Evolutionary conservation across 2,329 filamentous ascomycete species (phyloP).

Genomic region (Neofusicoccum laricinum): DNA sequence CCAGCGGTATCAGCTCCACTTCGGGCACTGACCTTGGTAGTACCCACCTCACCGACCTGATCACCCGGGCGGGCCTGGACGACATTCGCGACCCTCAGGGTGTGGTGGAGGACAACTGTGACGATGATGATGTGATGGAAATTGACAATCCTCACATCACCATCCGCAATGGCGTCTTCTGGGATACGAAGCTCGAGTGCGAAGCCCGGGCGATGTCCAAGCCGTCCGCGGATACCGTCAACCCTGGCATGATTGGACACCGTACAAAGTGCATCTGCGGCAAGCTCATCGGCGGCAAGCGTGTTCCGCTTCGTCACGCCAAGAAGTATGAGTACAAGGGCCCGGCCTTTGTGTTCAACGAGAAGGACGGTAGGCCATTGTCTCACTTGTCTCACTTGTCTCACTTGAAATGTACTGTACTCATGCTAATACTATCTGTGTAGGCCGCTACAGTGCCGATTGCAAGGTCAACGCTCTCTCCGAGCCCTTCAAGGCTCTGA

Average conservation of each 20-base stretch:
- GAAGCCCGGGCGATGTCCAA: background rate
- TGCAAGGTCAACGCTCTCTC: background rate
- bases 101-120: background rate
- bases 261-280: slow-evolving; percentile 1
- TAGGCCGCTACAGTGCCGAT: background rate
- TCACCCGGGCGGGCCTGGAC: too few species aligned
- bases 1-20: too few species aligned
- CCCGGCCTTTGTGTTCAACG: background rate
- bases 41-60: too few species aligned
- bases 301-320: background rate
- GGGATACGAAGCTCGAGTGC: background rate
- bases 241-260: background rate
- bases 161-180: background rate
- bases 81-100: too few species aligned
- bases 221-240: background rate
- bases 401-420: too few species aligned
- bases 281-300: background rate
- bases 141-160: background rate
- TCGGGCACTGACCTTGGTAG: too few species aligned
- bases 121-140: background rate
- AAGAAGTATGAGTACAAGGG: background rate
- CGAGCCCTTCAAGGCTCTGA: background rate
- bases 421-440: background rate
- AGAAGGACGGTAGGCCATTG: background rate
- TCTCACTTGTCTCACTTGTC: too few species aligned